phyloP scores from a whole-genome alignment of 208 protist genomes.

The Trypanosoma cruzi region DNA sequence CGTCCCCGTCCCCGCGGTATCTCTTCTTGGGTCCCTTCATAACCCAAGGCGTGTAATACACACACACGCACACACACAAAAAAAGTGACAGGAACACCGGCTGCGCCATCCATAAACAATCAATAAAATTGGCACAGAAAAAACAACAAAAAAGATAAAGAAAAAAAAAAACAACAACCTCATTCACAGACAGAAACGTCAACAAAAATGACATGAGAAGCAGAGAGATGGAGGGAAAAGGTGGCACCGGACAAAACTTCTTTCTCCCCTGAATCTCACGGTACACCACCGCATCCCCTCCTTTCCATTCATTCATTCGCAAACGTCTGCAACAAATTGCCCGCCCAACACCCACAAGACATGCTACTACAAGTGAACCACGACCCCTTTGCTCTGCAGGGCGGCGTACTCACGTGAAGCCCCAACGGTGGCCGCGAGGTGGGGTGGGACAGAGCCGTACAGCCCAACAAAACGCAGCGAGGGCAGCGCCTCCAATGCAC shows the following conservation, averaged over 20 bases:
- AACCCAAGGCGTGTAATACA: not conserved
- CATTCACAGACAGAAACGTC: too few relatives aligned
- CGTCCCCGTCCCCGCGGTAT: conserved; percentile 35
- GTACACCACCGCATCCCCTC: not conserved
- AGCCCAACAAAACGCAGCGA: conserved; percentile 24
- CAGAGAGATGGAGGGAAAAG: too few relatives aligned
- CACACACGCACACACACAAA: conserved; percentile 4
- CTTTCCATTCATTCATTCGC: not conserved
- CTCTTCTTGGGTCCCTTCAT: conserved; percentile 42
- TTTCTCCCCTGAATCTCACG: too few relatives aligned
- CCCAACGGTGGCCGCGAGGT: not conserved
- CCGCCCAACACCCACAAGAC: not conserved
- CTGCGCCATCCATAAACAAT: too few relatives aligned
- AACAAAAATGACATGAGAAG: too few relatives aligned
- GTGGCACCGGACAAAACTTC: too few relatives aligned
- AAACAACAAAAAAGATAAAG: conserved; percentile 3
- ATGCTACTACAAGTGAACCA: conserved; percentile 21
- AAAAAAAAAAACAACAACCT: conserved; percentile 8
- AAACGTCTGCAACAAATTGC: not conserved
- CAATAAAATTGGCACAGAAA: too few relatives aligned
- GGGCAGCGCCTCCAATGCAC: conserved; percentile 3
- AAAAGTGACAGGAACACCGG: too few relatives aligned
- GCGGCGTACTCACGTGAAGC: conserved; percentile 11
- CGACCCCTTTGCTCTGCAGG: conserved; percentile 15
- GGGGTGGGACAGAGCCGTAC: conserved; percentile 11